A percentile compares a stretch with the other conserved stretches of the same genome.
Evolutionary conservation across 2,329 filamentous ascomycete species (phyloP).

Genomic region (Ophiocordyceps camponoti-saundersi): DNA sequence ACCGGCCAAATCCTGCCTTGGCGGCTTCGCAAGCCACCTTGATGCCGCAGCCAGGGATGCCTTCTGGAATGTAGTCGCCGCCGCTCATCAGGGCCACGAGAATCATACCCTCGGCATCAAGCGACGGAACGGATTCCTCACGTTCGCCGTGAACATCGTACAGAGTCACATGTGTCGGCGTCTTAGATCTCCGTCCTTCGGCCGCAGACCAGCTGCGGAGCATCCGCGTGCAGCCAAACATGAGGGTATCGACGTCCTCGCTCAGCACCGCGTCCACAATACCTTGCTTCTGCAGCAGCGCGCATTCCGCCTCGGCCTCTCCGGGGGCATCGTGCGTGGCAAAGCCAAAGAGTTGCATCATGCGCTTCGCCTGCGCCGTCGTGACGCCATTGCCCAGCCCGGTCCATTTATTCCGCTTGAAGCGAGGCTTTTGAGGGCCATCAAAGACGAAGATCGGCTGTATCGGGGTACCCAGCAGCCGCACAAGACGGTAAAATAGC

Average conservation of each 20-base stretch:
- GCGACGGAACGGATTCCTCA: conserved; percentile 28
- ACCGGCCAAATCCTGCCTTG: conserved; percentile 66
- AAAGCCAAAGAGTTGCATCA: conserved; percentile 76
- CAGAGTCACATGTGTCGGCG: conserved; percentile 71
- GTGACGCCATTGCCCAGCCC: conserved; percentile 48
- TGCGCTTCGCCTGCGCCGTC: conserved; percentile 61
- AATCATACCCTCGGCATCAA: conserved; percentile 82
- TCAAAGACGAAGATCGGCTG: conserved; percentile 86
- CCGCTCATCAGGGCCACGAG: conserved; percentile 88
- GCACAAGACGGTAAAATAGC: conserved; percentile 78
- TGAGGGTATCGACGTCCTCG: conserved; percentile 92
- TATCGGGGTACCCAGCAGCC: conserved; percentile 59
- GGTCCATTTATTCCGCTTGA: conserved; percentile 74
- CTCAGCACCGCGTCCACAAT: conserved; percentile 87
- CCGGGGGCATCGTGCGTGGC: conserved; percentile 74
- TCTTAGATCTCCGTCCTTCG: conserved; percentile 46
- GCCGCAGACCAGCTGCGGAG: conserved; percentile 64
- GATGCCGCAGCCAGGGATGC: conserved; percentile 72
- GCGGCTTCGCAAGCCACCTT: conserved; percentile 85
- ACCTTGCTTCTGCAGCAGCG: conserved; percentile 62
- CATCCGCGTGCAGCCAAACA: conserved; percentile 78
- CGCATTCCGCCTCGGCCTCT: conserved; percentile 93
- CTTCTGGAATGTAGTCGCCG: conserved; percentile 82
- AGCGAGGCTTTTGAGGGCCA: conserved; percentile 64
- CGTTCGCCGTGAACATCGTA: conserved; percentile 48